A percentile compares a stretch with the other conserved stretches of the same genome.
Conservation (phyloP, 169 alveolate species). For the Plasmodium malariae region DNA sequence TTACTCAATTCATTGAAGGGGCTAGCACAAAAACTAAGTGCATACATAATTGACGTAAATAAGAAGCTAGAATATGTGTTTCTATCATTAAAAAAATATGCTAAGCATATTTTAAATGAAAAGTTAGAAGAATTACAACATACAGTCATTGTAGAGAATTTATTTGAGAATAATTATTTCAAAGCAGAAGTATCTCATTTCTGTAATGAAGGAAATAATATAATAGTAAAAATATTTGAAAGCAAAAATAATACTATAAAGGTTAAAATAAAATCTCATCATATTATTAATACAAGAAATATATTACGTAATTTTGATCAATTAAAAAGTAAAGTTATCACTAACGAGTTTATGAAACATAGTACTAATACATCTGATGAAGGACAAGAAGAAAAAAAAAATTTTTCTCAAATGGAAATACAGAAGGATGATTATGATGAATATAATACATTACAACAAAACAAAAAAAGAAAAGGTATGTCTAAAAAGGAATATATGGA, state of each 20-base stretch:
- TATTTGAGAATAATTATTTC: conserved; percentile 68
- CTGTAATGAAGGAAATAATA: conserved; percentile 73
- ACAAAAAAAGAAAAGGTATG: conserved; percentile 16
- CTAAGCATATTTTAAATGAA: conserved; percentile 13
- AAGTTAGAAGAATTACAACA: conserved; percentile 40
- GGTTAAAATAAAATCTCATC: conserved; percentile 74
- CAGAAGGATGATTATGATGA: conserved; percentile 6
- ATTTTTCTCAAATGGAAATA: neutral
- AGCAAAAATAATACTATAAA: conserved; percentile 24
- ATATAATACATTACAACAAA: neutral
- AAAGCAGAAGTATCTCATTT: conserved; percentile 69
- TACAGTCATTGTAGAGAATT: conserved; percentile 54
- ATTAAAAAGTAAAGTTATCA: conserved; percentile 62
- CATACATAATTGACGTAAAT: conserved; percentile 74
- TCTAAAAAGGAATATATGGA: conserved; percentile 38
- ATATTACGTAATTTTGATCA: conserved; percentile 71
- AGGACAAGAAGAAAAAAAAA: neutral
- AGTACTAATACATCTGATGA: neutral
- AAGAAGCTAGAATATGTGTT: conserved; percentile 74
- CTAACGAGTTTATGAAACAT: conserved; percentile 17
- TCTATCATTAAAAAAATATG: conserved; percentile 37
- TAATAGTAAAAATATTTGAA: conserved; percentile 73
- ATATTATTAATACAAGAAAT: conserved; percentile 71
- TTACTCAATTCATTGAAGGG: neutral
- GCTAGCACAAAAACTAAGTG: conserved; percentile 17